A percentile compares a stretch with the other conserved stretches of the same genome.
Conservation (phyloP, 148 eudicot species). For the Nepenthes gracilis region DNA sequence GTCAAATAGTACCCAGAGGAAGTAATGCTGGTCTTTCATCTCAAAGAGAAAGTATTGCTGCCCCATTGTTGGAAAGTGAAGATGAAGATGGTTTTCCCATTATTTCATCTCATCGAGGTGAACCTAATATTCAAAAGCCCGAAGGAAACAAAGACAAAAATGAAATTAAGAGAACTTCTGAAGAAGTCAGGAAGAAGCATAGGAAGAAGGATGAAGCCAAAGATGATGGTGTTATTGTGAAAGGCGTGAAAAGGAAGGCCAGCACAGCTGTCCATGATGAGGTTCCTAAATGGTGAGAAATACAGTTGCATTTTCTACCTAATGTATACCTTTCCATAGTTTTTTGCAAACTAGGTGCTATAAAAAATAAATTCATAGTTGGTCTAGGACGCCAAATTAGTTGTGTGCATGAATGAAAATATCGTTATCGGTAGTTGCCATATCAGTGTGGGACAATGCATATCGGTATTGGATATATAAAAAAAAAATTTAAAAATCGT, state of each 20-base stretch:
- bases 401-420: no score
- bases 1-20: slow-evolving; percentile 34
- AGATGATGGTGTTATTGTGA: slow-evolving; percentile 15
- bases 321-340: no score
- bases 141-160: slow-evolving; percentile 16
- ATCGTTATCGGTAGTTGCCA: no score
- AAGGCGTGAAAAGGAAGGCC: slow-evolving; percentile 51
- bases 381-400: no score
- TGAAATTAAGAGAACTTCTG: slow-evolving; percentile 9
- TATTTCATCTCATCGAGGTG: slow-evolving; percentile 23
- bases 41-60: slow-evolving; percentile 2
- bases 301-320: background rate
- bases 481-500: no score
- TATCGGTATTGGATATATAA: no score
- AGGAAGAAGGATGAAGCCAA: slow-evolving; percentile 25
- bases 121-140: slow-evolving; percentile 13
- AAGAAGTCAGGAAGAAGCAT: slow-evolving; percentile 29
- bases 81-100: slow-evolving; percentile 97
- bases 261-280: slow-evolving; percentile 28
- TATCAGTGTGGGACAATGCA: no score
- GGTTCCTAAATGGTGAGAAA: slow-evolving; percentile 38
- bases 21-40: background rate
- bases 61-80: slow-evolving; percentile 57
- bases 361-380: no score
- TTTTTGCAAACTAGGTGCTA: no score